Evolutionary conservation across 257 asterid genomes (phyloP), one percentile per base, ranked within the genome.

Genomic region (Jacaranda mimosifolia): DNA sequence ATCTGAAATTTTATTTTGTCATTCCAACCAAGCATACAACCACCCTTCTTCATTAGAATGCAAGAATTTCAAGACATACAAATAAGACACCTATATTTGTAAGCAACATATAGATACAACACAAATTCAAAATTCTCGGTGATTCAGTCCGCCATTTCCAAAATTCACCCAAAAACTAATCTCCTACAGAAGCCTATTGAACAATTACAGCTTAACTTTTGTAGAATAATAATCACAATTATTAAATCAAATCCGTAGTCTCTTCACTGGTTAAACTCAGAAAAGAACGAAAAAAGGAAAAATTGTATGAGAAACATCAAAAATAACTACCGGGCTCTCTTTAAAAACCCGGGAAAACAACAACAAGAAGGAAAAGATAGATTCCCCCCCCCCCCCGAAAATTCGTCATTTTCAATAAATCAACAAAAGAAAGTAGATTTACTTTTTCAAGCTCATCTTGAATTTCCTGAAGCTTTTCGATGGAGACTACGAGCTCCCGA

Each of bases 381-480:
- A 26, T 9, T 18, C 51, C 51, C 17, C 7, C 3, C 51, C 17
- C 7, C 3, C 46, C 13, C 26, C 0, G 10, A 63, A 74, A 49
- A 52, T 0, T 43, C 59, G 49, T 36, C 49, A 36, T 3, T 13
- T 48, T 48, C 3, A 64, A 72, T 42, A 35, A 59, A 75, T 42
- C 39, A 63, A 73, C 7, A 4, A 45, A 7, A 67, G 42, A 70
- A 62, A 42, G 57, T 3, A 53, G 26, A 71, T 35, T 57, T 63
- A 91, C 98, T 78, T 87, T 90, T 43, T 94, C 98, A 39, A 94
- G 97, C 75, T 94, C 98, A 57, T 91, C 98, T 80, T 94, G 96
- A 83, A 94, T 83, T 81, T 89, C 97, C 79, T 91, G 98, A 77
- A 94, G 89, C 88, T 86, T 91, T 66, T 91, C 95, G 57, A 94